Evolutionary conservation across 345 rosid species (phyloP).

Genomic region (Cardamine resedifolia): DNA sequence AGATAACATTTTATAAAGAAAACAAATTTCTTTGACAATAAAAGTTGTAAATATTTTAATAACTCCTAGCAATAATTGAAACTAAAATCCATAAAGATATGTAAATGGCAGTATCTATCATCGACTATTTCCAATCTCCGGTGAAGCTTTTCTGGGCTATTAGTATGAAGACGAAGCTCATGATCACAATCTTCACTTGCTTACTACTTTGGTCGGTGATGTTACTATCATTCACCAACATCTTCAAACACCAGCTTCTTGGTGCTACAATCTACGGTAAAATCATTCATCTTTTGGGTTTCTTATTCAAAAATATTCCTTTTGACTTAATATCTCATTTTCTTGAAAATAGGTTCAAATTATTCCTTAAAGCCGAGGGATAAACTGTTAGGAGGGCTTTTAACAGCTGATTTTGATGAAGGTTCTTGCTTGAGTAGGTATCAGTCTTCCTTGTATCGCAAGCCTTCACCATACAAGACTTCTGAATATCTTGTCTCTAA

Average conservation of each 20-base stretch:
- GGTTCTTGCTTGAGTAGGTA: constrained; percentile 42
- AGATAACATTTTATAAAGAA: too few relatives aligned
- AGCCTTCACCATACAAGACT: constrained; percentile 28
- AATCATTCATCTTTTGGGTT: not conserved
- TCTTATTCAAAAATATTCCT: not conserved
- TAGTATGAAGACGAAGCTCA: too few relatives aligned
- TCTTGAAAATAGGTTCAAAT: constrained; percentile 11
- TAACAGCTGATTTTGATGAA: constrained; percentile 32
- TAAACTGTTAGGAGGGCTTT: constrained; percentile 37
- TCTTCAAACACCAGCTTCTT: constrained; percentile 24
- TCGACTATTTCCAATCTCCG: constrained; percentile 3
- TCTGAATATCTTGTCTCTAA: constrained; percentile 37
- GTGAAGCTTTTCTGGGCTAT: too few relatives aligned
- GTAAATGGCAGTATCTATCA: not conserved
- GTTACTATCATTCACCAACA: constrained; percentile 18
- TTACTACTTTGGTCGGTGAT: constrained; percentile 26
- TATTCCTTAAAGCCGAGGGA: constrained; percentile 6
- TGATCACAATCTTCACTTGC: constrained; percentile 10
- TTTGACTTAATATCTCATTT: not conserved
- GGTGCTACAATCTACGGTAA: constrained; percentile 13
- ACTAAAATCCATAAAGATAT: not conserved
- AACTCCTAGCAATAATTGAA: constrained; percentile 3
- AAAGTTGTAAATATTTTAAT: constrained; percentile 6
- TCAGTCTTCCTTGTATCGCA: constrained; percentile 31
- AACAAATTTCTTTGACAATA: too few relatives aligned